Percentiles rank a stretch among this genome's conserved stretches.
Evolutionary conservation across 2,329 filamentous ascomycete genomes (phyloP).

Genomic region (Scleromitrula shiraiana): DNA sequence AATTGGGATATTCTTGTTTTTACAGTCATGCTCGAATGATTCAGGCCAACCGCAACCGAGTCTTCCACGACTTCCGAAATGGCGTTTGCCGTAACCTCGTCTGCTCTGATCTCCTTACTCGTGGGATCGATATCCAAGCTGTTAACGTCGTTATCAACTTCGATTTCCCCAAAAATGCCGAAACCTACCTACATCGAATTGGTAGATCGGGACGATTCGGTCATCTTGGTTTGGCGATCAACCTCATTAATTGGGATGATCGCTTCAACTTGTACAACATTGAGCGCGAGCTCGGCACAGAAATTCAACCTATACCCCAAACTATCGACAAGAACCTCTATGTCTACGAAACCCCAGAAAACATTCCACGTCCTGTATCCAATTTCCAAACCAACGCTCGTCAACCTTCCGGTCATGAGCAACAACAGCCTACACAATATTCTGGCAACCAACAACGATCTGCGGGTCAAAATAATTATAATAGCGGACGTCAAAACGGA

Average conservation of each 20-base stretch:
- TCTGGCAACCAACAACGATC: conserved; percentile 18
- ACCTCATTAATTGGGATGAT: conserved; percentile 99
- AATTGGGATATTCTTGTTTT: conserved; percentile 98
- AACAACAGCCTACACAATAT: conserved; percentile 22
- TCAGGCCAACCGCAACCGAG: conserved; percentile 91
- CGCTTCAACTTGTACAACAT: conserved; percentile 99
- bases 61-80: conserved; percentile 98
- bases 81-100: conserved; percentile 97
- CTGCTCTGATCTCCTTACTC: conserved; percentile 93
- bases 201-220: conserved; percentile 96
- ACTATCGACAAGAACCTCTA: conserved; percentile 97
- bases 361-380: conserved; percentile 75
- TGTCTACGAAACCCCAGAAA: conserved; percentile 94
- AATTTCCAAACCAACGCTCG: conserved; percentile 33
- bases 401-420: conserved; percentile 23
- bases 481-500: conserved; percentile 24
- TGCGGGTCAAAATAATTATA: conserved; percentile 17
- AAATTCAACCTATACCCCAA: conserved; percentile 92
- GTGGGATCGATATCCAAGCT: conserved; percentile 98
- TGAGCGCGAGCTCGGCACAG: conserved; percentile 91
- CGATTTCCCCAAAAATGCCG: conserved; percentile 98
- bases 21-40: conserved; percentile 99
- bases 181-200: conserved; percentile 97
- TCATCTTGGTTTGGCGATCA: conserved; percentile 94
- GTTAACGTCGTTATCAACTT: conserved; percentile 99